A percentile compares a stretch with the other conserved stretches of the same genome.
Conservation (phyloP, 805 yeast species). For the Starmerella cellae region DNA sequence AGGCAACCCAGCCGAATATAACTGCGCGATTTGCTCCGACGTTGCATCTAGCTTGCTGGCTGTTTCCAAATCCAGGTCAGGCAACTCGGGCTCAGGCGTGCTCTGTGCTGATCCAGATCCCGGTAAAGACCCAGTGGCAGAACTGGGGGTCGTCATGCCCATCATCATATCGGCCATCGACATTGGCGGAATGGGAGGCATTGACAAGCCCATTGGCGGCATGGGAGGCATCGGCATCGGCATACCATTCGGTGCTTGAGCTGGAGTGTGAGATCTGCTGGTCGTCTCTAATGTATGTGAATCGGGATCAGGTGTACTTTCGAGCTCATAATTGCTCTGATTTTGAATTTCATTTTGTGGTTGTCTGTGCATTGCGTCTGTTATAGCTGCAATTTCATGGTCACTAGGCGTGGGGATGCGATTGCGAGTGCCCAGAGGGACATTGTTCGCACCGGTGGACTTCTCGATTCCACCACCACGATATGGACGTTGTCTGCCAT, state of each 20-base stretch:
- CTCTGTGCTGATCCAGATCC: not conserved
- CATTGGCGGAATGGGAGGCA: not conserved
- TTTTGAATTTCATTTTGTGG: too few relatives aligned
- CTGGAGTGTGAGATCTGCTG: not conserved
- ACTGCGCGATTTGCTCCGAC: conserved; percentile 26
- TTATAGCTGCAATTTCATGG: too few relatives aligned
- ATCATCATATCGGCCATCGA: not conserved
- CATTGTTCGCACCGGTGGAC: not conserved
- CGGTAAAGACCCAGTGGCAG: too few relatives aligned
- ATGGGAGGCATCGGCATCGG: not conserved
- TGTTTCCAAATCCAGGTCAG: conserved; percentile 25
- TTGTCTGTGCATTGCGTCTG: too few relatives aligned
- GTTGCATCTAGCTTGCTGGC: conserved; percentile 26
- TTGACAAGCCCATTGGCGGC: not conserved
- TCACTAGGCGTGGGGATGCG: too few relatives aligned
- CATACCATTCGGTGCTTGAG: not conserved
- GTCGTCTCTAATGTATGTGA: too few relatives aligned
- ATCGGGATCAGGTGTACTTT: too few relatives aligned
- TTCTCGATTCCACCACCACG: not conserved
- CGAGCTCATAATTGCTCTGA: conserved; percentile 5
- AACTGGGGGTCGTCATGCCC: not conserved
- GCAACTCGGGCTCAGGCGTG: conserved; percentile 4
- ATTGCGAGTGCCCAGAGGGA: too few relatives aligned
- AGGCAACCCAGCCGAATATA: conserved; percentile 45
- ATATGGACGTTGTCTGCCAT: too few relatives aligned